phyloP scores from a whole-genome alignment of 208 protist genomes.

The Hexamita inflata region DNA sequence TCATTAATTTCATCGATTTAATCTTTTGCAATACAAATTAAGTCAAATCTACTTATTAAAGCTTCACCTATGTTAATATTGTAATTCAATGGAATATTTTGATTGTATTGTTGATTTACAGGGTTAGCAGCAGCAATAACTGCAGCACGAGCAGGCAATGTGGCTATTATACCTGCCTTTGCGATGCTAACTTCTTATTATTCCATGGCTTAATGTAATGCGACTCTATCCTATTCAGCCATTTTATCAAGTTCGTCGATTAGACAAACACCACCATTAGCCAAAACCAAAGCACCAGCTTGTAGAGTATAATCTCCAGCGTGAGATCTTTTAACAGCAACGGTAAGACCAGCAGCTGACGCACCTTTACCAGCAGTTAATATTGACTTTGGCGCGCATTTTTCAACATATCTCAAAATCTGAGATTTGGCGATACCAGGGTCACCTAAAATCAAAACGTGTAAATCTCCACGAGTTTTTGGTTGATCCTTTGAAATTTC shows the following conservation, averaged over 20 bases:
- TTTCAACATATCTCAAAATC: conserved; percentile 91
- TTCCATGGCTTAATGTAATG: conserved; percentile 59
- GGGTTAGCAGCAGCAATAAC: conserved; percentile 98
- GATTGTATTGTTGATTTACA: conserved; percentile 52
- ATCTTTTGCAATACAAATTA: conserved; percentile 26
- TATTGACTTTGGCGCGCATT: conserved; percentile 85
- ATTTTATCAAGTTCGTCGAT: conserved; percentile 99
- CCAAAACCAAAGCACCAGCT: conserved; percentile 44
- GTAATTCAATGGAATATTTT: not conserved
- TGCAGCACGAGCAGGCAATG: conserved; percentile 67
- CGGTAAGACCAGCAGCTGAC: conserved; percentile 93
- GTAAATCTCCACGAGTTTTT: conserved; percentile 14
- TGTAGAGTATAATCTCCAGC: conserved; percentile 89
- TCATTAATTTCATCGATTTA: conserved; percentile 1
- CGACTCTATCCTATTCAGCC: conserved; percentile 71
- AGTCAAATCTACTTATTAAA: conserved; percentile 31
- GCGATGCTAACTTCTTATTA: conserved; percentile 98
- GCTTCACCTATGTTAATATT: conserved; percentile 29
- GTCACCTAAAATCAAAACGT: conserved; percentile 6
- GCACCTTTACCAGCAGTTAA: conserved; percentile 94
- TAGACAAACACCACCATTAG: conserved; percentile 44
- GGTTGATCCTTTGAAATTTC: too few relatives aligned
- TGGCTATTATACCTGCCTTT: conserved; percentile 96
- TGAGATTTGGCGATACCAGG: conserved; percentile 91
- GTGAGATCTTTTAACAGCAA: conserved; percentile 84